Conservation (phyloP, 2,329 filamentous ascomycete species). For the Exserohilum rostratum region DNA sequence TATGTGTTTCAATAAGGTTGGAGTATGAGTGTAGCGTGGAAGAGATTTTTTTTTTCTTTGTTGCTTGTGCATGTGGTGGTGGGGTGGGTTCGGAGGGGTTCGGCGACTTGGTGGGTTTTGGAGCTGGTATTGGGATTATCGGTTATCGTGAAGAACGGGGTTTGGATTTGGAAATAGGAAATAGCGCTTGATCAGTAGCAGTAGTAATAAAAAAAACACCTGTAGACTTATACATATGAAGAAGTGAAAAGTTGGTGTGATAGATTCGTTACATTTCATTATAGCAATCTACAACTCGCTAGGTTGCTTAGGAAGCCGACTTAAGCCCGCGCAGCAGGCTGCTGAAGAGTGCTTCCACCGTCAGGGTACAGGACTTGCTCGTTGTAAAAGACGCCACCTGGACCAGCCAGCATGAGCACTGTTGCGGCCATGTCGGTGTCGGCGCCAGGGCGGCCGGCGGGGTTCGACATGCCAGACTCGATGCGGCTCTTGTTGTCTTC, state of each 20-base stretch:
- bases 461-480: constrained; percentile 51
- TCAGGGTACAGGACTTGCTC: constrained; percentile 61
- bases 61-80: constrained; percentile 7
- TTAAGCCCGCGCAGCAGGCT: constrained; percentile 34
- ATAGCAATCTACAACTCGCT: too few species aligned
- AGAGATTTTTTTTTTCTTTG: too few species aligned
- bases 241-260: background rate
- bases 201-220: background rate
- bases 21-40: constrained; percentile 7
- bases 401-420: constrained; percentile 58
- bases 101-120: constrained; percentile 2
- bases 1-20: too few species aligned
- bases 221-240: background rate
- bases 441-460: constrained; percentile 42
- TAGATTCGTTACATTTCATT: background rate
- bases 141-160: too few species aligned
- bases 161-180: too few species aligned
- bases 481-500: constrained; percentile 57
- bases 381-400: constrained; percentile 59
- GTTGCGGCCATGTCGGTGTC: constrained; percentile 52
- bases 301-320: constrained; percentile 54
- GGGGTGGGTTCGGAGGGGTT: constrained; percentile 9
- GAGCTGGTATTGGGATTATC: too few species aligned
- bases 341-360: constrained; percentile 41
- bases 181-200: background rate